phyloP scores from a whole-genome alignment of 768 basidiomycete genomes.

The Mycena vulgaris region DNA sequence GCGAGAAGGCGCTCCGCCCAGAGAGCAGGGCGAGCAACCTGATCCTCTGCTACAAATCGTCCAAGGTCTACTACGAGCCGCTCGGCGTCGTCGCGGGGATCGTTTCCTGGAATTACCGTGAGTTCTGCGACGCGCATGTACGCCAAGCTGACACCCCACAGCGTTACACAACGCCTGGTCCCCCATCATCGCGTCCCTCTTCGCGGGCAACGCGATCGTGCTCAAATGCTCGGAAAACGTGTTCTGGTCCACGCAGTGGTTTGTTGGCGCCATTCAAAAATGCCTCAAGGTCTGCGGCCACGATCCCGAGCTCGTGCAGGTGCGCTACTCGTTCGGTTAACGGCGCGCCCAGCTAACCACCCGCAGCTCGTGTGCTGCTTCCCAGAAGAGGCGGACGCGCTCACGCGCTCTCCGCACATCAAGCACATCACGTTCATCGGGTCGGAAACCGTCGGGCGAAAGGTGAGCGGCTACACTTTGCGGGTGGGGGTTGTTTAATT shows the following conservation, averaged over 20 bases:
- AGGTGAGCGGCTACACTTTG: constrained; percentile 57
- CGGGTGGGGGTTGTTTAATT: background rate
- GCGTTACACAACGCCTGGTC: constrained; percentile 96
- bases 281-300: constrained; percentile 89
- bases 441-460: constrained; percentile 83
- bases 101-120: constrained; percentile 97
- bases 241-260: constrained; percentile 91
- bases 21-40: constrained; percentile 78
- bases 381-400: constrained; percentile 86
- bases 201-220: constrained; percentile 91
- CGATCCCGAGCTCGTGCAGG: constrained; percentile 90
- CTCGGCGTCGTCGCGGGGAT: constrained; percentile 93
- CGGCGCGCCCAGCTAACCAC: background rate
- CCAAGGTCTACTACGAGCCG: constrained; percentile 89
- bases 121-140: constrained; percentile 19
- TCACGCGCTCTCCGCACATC: constrained; percentile 85
- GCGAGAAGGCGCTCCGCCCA: constrained; percentile 82
- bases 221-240: constrained; percentile 95
- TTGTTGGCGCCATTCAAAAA: constrained; percentile 81
- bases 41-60: constrained; percentile 82
- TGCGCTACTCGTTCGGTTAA: constrained; percentile 41
- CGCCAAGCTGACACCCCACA: constrained; percentile 44
- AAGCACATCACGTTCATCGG: constrained; percentile 97
- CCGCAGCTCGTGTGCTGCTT: constrained; percentile 85
- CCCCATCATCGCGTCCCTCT: constrained; percentile 92